Evolutionary conservation across 345 rosid species (phyloP).

Genomic region (Eucalyptus erythrocorys): DNA sequence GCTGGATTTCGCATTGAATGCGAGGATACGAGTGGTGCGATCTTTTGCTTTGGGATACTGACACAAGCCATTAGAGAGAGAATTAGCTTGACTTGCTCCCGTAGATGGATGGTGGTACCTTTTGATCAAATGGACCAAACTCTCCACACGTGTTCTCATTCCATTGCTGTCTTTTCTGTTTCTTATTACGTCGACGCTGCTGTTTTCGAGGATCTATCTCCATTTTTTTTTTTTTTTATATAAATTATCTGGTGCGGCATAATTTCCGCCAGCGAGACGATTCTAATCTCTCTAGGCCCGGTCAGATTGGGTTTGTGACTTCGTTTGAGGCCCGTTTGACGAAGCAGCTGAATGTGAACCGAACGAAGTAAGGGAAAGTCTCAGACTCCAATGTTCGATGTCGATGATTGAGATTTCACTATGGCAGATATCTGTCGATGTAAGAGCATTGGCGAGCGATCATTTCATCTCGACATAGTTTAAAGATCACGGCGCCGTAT

Average conservation of each 20-base stretch:
- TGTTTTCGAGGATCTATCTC: not conserved
- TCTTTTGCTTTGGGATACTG: not conserved
- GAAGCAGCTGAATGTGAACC: not conserved
- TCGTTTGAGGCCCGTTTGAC: not conserved
- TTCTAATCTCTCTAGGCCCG: not conserved
- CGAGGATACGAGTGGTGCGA: not conserved
- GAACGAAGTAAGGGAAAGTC: not conserved
- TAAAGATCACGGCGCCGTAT: rapidly evolving
- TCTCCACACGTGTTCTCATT: not conserved
- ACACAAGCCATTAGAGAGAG: not conserved
- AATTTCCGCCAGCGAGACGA: not conserved
- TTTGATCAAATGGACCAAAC: not conserved
- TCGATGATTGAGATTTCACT: not conserved
- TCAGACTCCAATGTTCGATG: not conserved
- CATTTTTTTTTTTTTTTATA: not conserved
- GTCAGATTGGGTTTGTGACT: not conserved
- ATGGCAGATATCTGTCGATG: not conserved
- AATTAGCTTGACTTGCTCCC: not conserved
- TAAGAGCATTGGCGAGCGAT: not conserved
- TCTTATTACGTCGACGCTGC: not conserved
- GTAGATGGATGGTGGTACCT: not conserved
- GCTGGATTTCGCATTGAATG: not conserved
- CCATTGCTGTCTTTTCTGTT: not conserved
- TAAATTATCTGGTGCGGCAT: not conserved
- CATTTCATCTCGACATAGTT: not conserved